Evolutionary conservation across 352 stramenopile genomes (phyloP).

Genomic region (Phytophthora citricola): DNA sequence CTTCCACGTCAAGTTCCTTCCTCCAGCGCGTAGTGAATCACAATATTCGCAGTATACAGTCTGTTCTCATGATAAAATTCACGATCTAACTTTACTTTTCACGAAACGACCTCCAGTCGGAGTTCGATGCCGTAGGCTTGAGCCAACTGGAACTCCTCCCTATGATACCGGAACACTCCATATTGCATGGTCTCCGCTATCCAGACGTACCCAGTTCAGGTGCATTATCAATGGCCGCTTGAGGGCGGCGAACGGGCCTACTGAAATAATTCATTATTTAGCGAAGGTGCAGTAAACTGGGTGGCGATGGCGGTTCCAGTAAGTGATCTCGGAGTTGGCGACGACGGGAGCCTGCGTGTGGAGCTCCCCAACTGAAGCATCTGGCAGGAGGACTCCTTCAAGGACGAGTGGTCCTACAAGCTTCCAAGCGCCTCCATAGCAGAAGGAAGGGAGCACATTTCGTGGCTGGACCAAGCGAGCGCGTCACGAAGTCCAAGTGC

Average conservation of each 20-base stretch:
- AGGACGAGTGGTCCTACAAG: conserved; percentile 7
- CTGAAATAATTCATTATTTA: neutral
- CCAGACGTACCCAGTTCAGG: neutral
- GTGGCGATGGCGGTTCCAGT: neutral
- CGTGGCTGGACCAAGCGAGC: conserved; percentile 16
- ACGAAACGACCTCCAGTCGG: neutral
- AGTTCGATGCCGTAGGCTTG: too few relatives aligned
- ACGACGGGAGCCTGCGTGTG: neutral
- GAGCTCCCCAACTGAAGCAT: conserved; percentile 10
- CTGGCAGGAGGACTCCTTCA: conserved; percentile 12
- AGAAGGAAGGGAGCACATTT: conserved; percentile 22
- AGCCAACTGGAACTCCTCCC: too few relatives aligned
- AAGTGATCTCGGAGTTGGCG: neutral
- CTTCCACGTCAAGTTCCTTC: too few relatives aligned
- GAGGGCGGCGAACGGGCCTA: too few relatives aligned
- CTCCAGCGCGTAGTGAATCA: neutral
- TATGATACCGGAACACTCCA: neutral
- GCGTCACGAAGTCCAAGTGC: neutral
- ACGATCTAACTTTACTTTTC: neutral
- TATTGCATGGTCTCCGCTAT: neutral
- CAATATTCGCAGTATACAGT: neutral
- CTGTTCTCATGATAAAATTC: neutral
- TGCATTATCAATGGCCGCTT: neutral
- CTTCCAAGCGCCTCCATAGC: conserved; percentile 6
- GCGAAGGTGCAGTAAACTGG: neutral